Conservation (phyloP, 1,284 basidiomycete genomes). For the Fomitopsis pinicola region DNA sequence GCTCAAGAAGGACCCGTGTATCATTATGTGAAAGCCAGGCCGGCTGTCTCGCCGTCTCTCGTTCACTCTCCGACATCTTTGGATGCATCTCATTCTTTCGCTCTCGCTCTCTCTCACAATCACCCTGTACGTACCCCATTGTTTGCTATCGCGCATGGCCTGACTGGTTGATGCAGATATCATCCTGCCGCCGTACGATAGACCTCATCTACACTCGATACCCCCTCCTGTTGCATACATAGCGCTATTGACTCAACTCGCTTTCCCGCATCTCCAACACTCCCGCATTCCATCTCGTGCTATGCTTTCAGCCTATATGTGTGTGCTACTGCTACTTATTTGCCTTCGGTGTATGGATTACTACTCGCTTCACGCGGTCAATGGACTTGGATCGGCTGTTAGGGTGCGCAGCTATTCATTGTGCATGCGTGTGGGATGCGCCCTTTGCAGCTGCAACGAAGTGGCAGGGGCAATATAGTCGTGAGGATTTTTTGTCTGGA, state of each 20-base stretch:
- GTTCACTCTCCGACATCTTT: not conserved
- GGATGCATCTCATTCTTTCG: not conserved
- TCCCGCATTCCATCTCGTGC: not conserved
- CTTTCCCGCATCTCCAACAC: not conserved
- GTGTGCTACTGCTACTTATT: not conserved
- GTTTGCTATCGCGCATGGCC: not conserved
- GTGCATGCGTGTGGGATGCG: too few species aligned
- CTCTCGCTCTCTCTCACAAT: not conserved
- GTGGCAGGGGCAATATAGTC: too few species aligned
- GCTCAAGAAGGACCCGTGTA: conserved; percentile 33
- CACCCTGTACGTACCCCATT: not conserved
- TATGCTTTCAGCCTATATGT: not conserved
- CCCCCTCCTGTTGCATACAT: not conserved
- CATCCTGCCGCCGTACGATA: not conserved
- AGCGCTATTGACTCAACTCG: not conserved
- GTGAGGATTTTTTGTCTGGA: not conserved
- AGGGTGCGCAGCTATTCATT: too few species aligned
- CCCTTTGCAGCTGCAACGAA: too few species aligned
- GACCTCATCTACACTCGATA: not conserved
- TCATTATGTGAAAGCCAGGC: conserved; percentile 48
- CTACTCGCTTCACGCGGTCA: not conserved
- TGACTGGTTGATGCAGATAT: not conserved
- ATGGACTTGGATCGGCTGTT: not conserved
- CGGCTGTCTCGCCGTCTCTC: not conserved
- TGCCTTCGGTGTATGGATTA: not conserved